Base-by-base conservation (phyloP, 257 asterid genomes). In the Eucommia ulmoides region DNA sequence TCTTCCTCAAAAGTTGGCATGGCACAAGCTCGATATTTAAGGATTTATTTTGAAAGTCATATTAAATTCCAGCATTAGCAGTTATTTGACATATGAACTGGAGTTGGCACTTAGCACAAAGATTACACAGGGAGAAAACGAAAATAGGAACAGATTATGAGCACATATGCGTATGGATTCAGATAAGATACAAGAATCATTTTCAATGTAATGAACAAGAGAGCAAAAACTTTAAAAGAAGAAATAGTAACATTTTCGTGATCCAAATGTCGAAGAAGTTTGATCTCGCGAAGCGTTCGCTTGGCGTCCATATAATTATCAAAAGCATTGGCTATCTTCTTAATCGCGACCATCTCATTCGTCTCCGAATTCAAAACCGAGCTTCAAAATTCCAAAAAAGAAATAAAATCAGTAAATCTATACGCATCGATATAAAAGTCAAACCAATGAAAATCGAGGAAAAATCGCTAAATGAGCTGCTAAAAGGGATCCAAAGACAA, bases 321-420 rank as follows among this genome's bases (percentile, higher is more conserved):
- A 46, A 91, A 91, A 19, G 96, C 99, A 45, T 83, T 81, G 0
- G 85, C 92, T 15, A 91, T 91, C 81, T 86, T 91, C 80, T 91
- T 91, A 16, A 91, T 67, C 16, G 99, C 99, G 77, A 91, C 93
- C 88, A 81, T 91, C 76, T 86, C 99, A 44, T 86, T 86, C 21
- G 82, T 77, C 83, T 91, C 95, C 58, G 80, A 12, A 54, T 91
- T 79, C 77, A 79, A 17, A 57, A 86, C 65, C 47, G 99, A 87
- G 78, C 99, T 91, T 65, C 38, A 29, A 29, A 5, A 29, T 29
- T 29, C 38, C 38, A 29, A 29, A 29, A 5, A 29, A 29, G 8
- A 29, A 29, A n/a, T n/a, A n/a, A n/a, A n/a, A n/a, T n/a, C n/a
- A n/a, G n/a, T n/a, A n/a, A n/a, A n/a, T n/a, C n/a, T n/a, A n/a